These are phyloP conservation scores for Dryadomyces quercus-mongolicae DNA, from an alignment of 2,329 filamentous ascomycete species.

Conservation along the genomic window DNA sequence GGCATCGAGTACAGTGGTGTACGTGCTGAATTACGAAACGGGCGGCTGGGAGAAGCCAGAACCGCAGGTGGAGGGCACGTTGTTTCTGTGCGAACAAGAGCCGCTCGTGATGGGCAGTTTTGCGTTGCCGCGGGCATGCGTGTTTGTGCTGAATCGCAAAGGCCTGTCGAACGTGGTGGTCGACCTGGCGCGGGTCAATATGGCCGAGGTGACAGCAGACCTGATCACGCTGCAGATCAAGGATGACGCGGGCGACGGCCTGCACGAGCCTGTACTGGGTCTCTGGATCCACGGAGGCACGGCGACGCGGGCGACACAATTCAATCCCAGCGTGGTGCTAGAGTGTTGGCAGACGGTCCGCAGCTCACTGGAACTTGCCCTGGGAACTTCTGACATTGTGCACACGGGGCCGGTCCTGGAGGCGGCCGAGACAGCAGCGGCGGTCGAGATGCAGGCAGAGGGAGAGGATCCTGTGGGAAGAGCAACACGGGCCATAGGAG, in stretches of 20 bases:
- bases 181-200: constrained; percentile 45
- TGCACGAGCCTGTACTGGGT: constrained; percentile 30
- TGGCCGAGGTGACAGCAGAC: constrained; percentile 50
- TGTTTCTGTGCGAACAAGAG: constrained; percentile 69
- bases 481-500: constrained; percentile 31
- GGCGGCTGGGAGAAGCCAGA: constrained; percentile 73
- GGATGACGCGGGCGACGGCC: background rate
- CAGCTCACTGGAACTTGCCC: constrained; percentile 5
- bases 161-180: constrained; percentile 60
- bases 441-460: background rate
- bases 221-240: constrained; percentile 20
- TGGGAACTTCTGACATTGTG: constrained; percentile 5
- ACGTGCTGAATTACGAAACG: constrained; percentile 56
- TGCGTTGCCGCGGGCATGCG: constrained; percentile 34
- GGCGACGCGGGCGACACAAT: constrained; percentile 1
- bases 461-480: constrained; percentile 18
- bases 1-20: constrained; percentile 77
- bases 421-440: constrained; percentile 1
- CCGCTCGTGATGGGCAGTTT: constrained; percentile 25
- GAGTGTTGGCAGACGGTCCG: constrained; percentile 26
- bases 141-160: constrained; percentile 63
- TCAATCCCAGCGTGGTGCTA: constrained; percentile 21
- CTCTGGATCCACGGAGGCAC: constrained; percentile 37
- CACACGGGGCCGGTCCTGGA: constrained; percentile 6
- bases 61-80: constrained; percentile 57